Evolutionary conservation across 2,329 filamentous ascomycete genomes (phyloP).

Genomic region (Penicillium sp.): DNA sequence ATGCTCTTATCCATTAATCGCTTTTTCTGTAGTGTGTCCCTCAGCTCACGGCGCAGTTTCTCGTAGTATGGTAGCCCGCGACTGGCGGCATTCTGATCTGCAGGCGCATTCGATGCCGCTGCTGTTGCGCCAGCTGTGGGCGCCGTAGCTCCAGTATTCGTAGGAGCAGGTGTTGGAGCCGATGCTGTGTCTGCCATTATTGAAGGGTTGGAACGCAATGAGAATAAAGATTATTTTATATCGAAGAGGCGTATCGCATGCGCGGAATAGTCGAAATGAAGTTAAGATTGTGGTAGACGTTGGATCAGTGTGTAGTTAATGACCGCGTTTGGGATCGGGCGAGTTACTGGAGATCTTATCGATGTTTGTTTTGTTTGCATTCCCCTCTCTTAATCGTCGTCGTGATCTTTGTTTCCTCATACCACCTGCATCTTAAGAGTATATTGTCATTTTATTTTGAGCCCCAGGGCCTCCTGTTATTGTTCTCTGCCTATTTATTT

Average conservation of each 20-base stretch:
- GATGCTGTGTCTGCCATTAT: conserved; percentile 45
- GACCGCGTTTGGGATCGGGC: conserved; percentile 5
- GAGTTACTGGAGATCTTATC: conserved; percentile 7
- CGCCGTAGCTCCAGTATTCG: conserved; percentile 19
- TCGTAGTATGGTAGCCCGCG: conserved; percentile 67
- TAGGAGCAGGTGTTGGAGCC: conserved; percentile 25
- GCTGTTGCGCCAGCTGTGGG: conserved; percentile 21
- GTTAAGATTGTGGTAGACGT: neutral
- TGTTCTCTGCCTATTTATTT: neutral
- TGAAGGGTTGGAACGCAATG: neutral
- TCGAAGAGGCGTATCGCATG: neutral
- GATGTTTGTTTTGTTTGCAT: conserved; percentile 40
- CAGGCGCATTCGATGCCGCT: conserved; percentile 21
- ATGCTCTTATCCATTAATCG: conserved; percentile 60
- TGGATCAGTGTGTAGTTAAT: neutral
- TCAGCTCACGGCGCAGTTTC: conserved; percentile 65
- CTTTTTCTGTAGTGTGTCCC: conserved; percentile 66
- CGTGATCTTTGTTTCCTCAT: neutral
- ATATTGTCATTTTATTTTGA: neutral
- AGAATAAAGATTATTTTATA: neutral
- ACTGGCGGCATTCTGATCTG: conserved; percentile 31
- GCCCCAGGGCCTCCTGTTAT: neutral
- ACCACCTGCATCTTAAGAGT: neutral
- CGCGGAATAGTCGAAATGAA: neutral
- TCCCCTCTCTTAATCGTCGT: neutral